Evolutionary conservation across 208 protist species (phyloP).

Genomic region (Acanthamoeba rhysodes): DNA sequence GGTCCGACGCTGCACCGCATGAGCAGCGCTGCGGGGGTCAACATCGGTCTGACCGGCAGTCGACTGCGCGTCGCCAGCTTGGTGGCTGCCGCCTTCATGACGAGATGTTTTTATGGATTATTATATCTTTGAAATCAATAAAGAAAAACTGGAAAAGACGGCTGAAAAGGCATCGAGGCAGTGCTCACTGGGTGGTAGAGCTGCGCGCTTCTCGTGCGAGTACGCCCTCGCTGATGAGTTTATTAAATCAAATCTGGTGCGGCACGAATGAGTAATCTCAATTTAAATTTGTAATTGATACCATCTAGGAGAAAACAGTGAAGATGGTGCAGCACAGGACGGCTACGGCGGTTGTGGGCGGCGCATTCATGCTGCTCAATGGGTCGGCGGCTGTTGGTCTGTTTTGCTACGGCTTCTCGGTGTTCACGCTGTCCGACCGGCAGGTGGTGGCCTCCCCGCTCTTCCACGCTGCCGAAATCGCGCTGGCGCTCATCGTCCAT

Average conservation of each 20-base stretch:
- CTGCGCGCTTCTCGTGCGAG: no score
- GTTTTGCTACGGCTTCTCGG: conserved; percentile 57
- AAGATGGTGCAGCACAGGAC: conserved; percentile 67
- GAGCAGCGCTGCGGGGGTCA: background rate
- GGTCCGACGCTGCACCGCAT: background rate
- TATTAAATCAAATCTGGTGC: background rate
- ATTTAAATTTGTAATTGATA: no score
- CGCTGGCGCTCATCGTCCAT: conserved; percentile 44
- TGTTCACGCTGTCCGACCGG: conserved; percentile 28
- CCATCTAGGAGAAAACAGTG: no score
- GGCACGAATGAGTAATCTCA: no score
- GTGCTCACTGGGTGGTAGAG: no score
- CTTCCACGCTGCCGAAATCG: conserved; percentile 52
- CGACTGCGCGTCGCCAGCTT: background rate
- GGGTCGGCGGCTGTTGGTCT: background rate
- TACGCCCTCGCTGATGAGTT: background rate
- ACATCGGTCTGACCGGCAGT: background rate
- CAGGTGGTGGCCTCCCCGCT: conserved; percentile 7
- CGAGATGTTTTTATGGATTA: no score
- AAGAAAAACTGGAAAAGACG: no score
- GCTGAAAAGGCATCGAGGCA: no score
- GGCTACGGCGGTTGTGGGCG: background rate
- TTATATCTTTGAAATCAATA: no score
- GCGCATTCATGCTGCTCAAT: conserved; percentile 50
- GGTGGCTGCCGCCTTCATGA: background rate